Evolutionary conservation across 2,329 filamentous ascomycete species (phyloP).

Genomic region (Exophiala viscosa): DNA sequence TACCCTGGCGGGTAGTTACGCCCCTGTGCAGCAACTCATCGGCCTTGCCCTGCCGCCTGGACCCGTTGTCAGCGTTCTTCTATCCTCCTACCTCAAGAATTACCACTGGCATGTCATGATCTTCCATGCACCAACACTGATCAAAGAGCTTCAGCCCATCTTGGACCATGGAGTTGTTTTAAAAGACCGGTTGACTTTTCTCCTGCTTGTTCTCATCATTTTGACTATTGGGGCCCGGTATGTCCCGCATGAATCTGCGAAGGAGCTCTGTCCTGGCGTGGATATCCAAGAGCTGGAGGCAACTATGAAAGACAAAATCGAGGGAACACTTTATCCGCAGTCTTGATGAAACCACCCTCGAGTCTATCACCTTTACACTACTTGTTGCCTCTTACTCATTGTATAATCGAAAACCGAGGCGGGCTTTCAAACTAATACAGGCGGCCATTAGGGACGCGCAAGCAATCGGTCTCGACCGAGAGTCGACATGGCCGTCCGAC

Average conservation of each 20-base stretch:
- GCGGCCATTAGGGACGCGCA: not conserved
- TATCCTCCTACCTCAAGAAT: conserved; percentile 1
- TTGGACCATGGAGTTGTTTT: not conserved
- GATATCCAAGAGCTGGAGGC: not conserved
- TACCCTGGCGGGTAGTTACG: not conserved
- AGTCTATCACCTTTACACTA: not conserved
- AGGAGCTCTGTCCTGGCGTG: not conserved
- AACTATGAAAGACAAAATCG: not conserved
- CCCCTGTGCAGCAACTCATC: not conserved
- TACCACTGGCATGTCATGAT: conserved; percentile 1
- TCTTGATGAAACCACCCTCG: not conserved
- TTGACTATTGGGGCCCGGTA: not conserved
- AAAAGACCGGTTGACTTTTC: not conserved
- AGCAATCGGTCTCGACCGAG: not conserved
- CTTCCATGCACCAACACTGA: not conserved
- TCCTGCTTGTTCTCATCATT: not conserved
- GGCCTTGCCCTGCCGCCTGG: not conserved
- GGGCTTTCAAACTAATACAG: not conserved
- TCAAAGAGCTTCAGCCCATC: not conserved
- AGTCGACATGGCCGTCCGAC: not conserved
- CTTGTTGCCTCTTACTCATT: not conserved
- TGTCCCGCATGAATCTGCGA: not conserved
- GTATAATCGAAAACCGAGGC: not conserved
- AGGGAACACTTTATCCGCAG: not conserved
- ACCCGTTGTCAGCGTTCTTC: not conserved